These are phyloP conservation scores for Fusarium proliferatum DNA, from an alignment of 2,329 filamentous ascomycete genomes.

Conservation along the genomic window DNA sequence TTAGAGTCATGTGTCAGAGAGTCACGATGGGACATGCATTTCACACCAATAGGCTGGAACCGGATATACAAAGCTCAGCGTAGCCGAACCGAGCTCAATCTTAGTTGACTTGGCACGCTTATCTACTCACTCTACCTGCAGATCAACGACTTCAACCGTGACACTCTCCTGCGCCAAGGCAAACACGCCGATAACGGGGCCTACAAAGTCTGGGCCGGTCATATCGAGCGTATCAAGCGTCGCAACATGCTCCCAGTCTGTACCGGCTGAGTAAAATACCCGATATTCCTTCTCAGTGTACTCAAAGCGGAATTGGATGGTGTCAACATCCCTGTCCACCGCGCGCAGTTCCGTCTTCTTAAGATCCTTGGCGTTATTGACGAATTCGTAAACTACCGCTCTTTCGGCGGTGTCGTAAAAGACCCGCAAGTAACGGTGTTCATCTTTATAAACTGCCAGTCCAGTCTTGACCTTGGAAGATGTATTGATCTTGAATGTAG, in stretches of 20 bases:
- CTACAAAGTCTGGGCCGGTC: constrained; percentile 20
- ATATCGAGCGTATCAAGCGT: constrained; percentile 14
- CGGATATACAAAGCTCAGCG: not conserved
- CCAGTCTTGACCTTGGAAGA: not conserved
- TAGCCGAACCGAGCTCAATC: not conserved
- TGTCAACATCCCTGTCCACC: not conserved
- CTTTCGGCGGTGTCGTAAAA: not conserved
- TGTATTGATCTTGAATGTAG: not conserved
- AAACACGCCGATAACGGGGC: constrained; percentile 18
- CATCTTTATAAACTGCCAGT: not conserved
- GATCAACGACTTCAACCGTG: constrained; percentile 3
- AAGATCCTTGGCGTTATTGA: constrained; percentile 2
- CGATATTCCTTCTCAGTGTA: constrained; percentile 13
- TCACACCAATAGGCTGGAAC: not conserved
- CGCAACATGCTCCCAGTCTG: not conserved
- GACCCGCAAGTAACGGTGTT: constrained; percentile 6
- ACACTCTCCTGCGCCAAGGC: not conserved
- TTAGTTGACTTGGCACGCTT: not conserved
- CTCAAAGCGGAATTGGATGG: not conserved
- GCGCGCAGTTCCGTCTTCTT: not conserved
- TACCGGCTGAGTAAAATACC: not conserved
- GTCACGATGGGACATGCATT: not conserved
- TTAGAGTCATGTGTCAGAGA: not conserved
- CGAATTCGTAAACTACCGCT: not conserved
- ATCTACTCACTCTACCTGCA: constrained; percentile 10